A percentile compares a stretch with the other conserved stretches of the same genome.
Conservation (phyloP, 805 yeast species). For the Scheffersomyces stipitis region DNA sequence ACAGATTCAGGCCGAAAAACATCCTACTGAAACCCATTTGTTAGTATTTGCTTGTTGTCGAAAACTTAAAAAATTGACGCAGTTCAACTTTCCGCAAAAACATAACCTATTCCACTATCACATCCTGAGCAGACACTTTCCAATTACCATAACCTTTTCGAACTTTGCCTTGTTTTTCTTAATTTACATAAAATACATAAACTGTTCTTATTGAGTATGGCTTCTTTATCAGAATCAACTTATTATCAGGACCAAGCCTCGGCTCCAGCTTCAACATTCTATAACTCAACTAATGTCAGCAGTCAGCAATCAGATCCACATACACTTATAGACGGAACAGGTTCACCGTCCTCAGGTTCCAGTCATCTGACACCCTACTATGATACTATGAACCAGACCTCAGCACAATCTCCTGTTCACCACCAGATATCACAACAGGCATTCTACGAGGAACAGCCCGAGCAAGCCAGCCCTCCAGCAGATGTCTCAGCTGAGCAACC, state of each 20-base stretch:
- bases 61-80: too few species aligned
- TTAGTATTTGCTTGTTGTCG: too few species aligned
- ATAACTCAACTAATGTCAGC: conserved; percentile 7
- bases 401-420: conserved; percentile 14
- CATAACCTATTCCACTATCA: too few species aligned
- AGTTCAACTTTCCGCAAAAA: too few species aligned
- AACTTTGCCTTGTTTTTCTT: too few species aligned
- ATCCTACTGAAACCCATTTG: too few species aligned
- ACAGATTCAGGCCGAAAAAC: too few species aligned
- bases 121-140: too few species aligned
- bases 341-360: conserved; percentile 8
- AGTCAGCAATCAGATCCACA: conserved; percentile 3
- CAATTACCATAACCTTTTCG: too few species aligned
- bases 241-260: conserved; percentile 18
- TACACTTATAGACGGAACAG: background rate
- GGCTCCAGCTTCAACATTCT: conserved; percentile 11
- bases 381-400: conserved; percentile 14
- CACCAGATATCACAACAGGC: conserved; percentile 1
- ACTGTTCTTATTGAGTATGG: too few species aligned
- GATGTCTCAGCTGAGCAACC: conserved; percentile 68
- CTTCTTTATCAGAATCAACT: too few species aligned
- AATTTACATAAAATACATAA: too few species aligned
- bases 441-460: conserved; percentile 6
- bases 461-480: conserved; percentile 11
- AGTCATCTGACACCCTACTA: conserved; percentile 24